Conservation (phyloP, 192 early-diverging fungal species). For the Pecoramyces ruminantium region DNA sequence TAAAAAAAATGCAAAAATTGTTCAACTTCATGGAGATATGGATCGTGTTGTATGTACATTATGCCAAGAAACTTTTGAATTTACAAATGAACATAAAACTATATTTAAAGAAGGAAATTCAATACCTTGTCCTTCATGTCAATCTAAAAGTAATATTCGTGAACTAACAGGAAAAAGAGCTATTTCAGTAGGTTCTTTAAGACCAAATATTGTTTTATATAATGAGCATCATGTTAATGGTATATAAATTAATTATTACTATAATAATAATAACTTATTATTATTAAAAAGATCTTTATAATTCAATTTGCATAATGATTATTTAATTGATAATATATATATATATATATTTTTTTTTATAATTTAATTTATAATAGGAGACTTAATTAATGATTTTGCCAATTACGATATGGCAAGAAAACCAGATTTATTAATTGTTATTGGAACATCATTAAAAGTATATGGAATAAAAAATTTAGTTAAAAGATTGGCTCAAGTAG, state of each 20-base stretch:
- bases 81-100: constrained; percentile 30
- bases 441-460: constrained; percentile 80
- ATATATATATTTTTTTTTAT: neutral
- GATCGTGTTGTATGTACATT: constrained; percentile 72
- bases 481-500: constrained; percentile 42
- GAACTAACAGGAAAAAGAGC: constrained; percentile 57
- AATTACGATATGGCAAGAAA: constrained; percentile 13
- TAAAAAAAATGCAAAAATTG: constrained; percentile 44
- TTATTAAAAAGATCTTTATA: too few relatives aligned
- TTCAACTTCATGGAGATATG: constrained; percentile 86
- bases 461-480: constrained; percentile 58
- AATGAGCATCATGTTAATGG: constrained; percentile 75
- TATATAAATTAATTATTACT: too few relatives aligned
- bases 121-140: constrained; percentile 42
- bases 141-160: constrained; percentile 23
- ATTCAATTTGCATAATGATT: too few relatives aligned
- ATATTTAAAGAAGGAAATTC: constrained; percentile 56
- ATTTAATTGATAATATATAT: too few relatives aligned
- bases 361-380: constrained; percentile 40
- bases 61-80: constrained; percentile 53
- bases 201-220: constrained; percentile 90
- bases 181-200: constrained; percentile 52
- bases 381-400: constrained; percentile 21
- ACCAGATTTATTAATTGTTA: constrained; percentile 66
- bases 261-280: too few relatives aligned